These are phyloP conservation scores for Suhomyces maxii DNA, from an alignment of 1,139 yeast species.

Conservation along the genomic window DNA sequence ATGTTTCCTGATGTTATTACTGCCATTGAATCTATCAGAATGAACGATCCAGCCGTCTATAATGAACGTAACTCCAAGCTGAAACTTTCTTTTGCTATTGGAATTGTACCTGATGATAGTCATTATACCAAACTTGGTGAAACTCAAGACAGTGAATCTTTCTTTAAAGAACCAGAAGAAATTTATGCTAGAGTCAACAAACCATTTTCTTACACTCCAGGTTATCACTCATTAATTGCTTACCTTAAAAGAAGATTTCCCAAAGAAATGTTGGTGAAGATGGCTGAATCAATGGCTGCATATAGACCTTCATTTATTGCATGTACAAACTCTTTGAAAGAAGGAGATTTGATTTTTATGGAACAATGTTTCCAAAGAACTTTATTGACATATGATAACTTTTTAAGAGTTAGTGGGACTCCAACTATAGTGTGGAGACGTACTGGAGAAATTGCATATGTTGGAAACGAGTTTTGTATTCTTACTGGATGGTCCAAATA, in stretches of 20 bases:
- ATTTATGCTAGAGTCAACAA: constrained; percentile 70
- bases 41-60: constrained; percentile 42
- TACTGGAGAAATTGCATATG: constrained; percentile 93
- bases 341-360: constrained; percentile 90
- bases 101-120: constrained; percentile 44
- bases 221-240: constrained; percentile 78
- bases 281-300: constrained; percentile 87
- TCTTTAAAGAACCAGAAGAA: constrained; percentile 70
- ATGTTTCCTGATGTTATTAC: constrained; percentile 58
- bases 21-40: constrained; percentile 45
- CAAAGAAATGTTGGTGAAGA: constrained; percentile 67
- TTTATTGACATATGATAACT: constrained; percentile 80
- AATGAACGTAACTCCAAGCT: constrained; percentile 43
- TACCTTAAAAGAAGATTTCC: constrained; percentile 74
- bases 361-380: constrained; percentile 96
- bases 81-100: constrained; percentile 56
- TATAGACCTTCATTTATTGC: constrained; percentile 93
- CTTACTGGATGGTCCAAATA: constrained; percentile 87
- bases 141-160: constrained; percentile 15
- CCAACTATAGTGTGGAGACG: constrained; percentile 96
- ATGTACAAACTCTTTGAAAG: constrained; percentile 82
- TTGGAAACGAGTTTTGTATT: constrained; percentile 87
- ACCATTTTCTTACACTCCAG: constrained; percentile 89
- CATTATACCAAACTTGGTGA: constrained; percentile 25
- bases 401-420: constrained; percentile 81